Evolutionary conservation across 192 early-diverging fungal genomes (phyloP).

Genomic region (Gigaspora rosea): DNA sequence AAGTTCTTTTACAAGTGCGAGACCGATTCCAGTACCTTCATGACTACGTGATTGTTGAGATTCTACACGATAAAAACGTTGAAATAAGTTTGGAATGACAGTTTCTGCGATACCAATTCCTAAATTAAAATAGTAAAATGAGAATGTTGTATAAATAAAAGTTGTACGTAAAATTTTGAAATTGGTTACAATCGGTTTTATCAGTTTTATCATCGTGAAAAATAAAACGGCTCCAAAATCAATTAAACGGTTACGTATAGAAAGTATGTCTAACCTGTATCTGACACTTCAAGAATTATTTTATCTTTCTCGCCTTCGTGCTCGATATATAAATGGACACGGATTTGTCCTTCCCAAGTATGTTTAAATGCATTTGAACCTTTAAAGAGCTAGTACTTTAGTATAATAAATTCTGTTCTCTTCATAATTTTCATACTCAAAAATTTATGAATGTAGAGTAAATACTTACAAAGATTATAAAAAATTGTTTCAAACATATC

Average conservation of each 20-base stretch:
- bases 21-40: slow-evolving; percentile 64
- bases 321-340: slow-evolving; percentile 49
- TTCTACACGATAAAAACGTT: slow-evolving; percentile 63
- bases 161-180: no score
- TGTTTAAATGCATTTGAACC: slow-evolving; percentile 52
- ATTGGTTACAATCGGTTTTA: no score
- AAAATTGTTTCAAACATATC: slow-evolving; percentile 27
- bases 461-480: slow-evolving; percentile 28
- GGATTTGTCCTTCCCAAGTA: slow-evolving; percentile 50
- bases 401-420: neutral
- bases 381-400: neutral
- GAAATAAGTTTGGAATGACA: slow-evolving; percentile 51
- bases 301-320: slow-evolving; percentile 38
- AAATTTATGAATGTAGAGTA: neutral
- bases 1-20: slow-evolving; percentile 45
- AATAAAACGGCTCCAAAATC: no score
- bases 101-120: slow-evolving; percentile 53
- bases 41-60: slow-evolving; percentile 52
- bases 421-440: neutral
- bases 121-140: no score
- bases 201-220: no score
- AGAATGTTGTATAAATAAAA: no score
- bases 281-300: slow-evolving; percentile 39
- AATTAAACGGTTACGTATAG: no score
- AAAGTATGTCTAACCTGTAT: slow-evolving; percentile 31